Conservation (phyloP, 495 filamentous ascomycete species). For the Trichoderma reesei region DNA sequence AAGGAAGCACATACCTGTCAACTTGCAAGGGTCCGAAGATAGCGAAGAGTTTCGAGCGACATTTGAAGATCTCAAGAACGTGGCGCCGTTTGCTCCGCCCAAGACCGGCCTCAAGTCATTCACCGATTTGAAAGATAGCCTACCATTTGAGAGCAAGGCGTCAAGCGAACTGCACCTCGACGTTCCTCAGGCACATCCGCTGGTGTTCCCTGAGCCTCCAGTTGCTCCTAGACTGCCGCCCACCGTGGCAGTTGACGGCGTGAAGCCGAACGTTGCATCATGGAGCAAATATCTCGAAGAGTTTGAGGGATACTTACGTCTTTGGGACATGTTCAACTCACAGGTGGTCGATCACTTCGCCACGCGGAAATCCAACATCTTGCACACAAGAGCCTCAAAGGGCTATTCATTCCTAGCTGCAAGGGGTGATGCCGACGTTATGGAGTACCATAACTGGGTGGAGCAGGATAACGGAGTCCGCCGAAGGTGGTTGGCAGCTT, state of each 20-base stretch:
- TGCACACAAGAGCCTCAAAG: slow-evolving; percentile 30
- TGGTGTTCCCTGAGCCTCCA: slow-evolving; percentile 55
- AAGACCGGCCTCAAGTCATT: slow-evolving; percentile 52
- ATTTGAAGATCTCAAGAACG: slow-evolving; percentile 54
- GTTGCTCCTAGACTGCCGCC: slow-evolving; percentile 40
- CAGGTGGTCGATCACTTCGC: slow-evolving; percentile 59
- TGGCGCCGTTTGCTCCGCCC: slow-evolving; percentile 52
- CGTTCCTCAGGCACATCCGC: slow-evolving; percentile 19
- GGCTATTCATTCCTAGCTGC: slow-evolving; percentile 44
- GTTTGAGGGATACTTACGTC: slow-evolving; percentile 59
- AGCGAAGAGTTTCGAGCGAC: slow-evolving; percentile 41
- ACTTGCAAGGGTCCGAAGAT: slow-evolving; percentile 32
- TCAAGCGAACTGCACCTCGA: slow-evolving; percentile 34
- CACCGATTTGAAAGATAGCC: slow-evolving; percentile 51
- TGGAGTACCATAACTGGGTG: slow-evolving; percentile 49
- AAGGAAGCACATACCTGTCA: slow-evolving; percentile 14
- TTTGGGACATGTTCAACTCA: slow-evolving; percentile 56
- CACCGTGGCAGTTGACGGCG: slow-evolving; percentile 19
- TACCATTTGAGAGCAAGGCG: slow-evolving; percentile 65
- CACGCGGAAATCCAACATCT: slow-evolving; percentile 46
- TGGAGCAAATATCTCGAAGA: slow-evolving; percentile 52
- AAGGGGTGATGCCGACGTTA: slow-evolving; percentile 36
- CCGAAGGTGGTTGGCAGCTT: slow-evolving; percentile 53
- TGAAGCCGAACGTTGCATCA: slow-evolving; percentile 35
- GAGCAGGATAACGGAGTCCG: slow-evolving; percentile 55